Conservation (phyloP, 441 rosid species). For the Populus tomentosa region DNA sequence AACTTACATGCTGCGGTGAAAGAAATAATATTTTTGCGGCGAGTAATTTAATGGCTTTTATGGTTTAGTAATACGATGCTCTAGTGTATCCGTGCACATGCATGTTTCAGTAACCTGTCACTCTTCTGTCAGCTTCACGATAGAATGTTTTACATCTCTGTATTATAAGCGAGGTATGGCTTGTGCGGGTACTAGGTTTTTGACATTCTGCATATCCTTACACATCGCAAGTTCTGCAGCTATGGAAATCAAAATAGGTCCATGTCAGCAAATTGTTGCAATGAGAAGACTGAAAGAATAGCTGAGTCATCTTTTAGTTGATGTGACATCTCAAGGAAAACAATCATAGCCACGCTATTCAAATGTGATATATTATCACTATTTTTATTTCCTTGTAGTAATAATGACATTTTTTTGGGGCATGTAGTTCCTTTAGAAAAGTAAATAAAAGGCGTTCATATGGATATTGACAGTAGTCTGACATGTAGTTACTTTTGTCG, state of each 20-base stretch:
- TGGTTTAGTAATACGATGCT: neutral
- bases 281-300: neutral
- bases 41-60: neutral
- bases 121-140: neutral
- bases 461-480: neutral
- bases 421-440: neutral
- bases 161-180: neutral
- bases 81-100: neutral
- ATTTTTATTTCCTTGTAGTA: neutral
- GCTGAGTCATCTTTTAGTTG: neutral
- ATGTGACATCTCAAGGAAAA: neutral
- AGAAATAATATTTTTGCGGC: neutral
- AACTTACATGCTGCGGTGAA: slow-evolving; percentile 7
- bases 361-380: neutral
- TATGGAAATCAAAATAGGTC: neutral
- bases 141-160: neutral
- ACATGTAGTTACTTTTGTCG: neutral
- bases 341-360: neutral
- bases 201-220: neutral
- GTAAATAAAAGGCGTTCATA: neutral
- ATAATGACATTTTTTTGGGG: neutral
- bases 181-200: neutral
- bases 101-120: too few relatives aligned
- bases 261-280: neutral
- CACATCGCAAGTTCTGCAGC: neutral